Base-by-base conservation (phyloP, 306 rosid species). In the Fagus crenata region DNA sequence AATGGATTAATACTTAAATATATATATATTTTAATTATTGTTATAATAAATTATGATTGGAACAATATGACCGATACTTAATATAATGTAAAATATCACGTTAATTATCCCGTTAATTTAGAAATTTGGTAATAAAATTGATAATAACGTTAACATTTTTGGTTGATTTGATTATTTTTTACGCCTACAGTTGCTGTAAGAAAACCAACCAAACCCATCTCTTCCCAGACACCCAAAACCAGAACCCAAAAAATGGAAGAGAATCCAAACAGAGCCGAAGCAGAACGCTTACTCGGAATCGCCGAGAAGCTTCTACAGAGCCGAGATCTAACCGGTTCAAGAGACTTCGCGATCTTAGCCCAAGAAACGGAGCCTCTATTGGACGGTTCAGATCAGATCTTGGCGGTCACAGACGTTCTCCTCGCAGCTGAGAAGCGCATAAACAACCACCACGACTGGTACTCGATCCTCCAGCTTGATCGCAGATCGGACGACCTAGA, bases 301-400 rank as follows among this genome's bases (percentile, higher is more conserved):
- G 89, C 93, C 3, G 99, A 96, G 41, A 89, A 96, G 70, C 97
- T 92, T 1, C 49, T 96, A 1, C 92, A 86, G 32, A 81, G 40
- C 56, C 93, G 96, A 28, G 98, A 95, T 79, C 93, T 92, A 0
- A 74, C n/a, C 77, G 93, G 96, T 49, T 85, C 96, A 0, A 75
- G 86, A 3, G 97, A 92, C 56, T 88, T 95, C 53, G 97, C 97
- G 41, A 81, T 88, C 64, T 78, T 95, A 1, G 99, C 97, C 9
- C 99, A 92, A 41, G 99, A 95, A 75, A 85, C 92, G 1, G 98
- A 92, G 78, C 97, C 97, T 6, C 93, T 95, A 4, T 74, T 89
- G 1, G 99, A 89, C 12, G 96, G 97, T 74, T 90, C 97, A 4
- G 99, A 92, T 72, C 98, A 91, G 91, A 91, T 95, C 90, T 49